A percentile compares a stretch with the other conserved stretches of the same genome.
phyloP scores from a whole-genome alignment of 768 basidiomycete species.

The Hericium alpestre region DNA sequence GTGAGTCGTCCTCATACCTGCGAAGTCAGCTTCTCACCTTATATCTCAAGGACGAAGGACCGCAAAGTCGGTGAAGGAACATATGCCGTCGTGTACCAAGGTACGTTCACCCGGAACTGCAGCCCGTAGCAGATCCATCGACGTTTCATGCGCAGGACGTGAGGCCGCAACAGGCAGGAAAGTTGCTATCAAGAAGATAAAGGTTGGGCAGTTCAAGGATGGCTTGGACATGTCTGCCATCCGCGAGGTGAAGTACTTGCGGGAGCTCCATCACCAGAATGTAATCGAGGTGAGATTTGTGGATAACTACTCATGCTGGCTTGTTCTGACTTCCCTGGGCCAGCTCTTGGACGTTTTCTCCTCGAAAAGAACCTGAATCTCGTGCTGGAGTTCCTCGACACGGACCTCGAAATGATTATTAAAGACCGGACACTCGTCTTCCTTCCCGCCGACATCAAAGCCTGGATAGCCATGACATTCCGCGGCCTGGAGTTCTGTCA shows the following conservation, averaged over 20 bases:
- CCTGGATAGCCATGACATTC: conserved; percentile 98
- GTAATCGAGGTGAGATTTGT: conserved; percentile 65
- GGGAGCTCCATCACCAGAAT: conserved; percentile 89
- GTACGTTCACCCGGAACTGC: conserved; percentile 26
- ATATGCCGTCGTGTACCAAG: conserved; percentile 93
- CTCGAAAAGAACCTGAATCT: conserved; percentile 92
- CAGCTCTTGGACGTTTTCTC: conserved; percentile 96
- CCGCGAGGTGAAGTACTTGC: conserved; percentile 93
- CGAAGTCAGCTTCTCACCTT: conserved; percentile 5
- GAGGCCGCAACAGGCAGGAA: conserved; percentile 67
- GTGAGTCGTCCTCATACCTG: conserved; percentile 23
- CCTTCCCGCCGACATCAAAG: conserved; percentile 91
- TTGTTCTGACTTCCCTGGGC: not conserved
- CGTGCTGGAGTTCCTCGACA: conserved; percentile 92
- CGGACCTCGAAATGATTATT: conserved; percentile 94
- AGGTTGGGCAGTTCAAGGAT: conserved; percentile 93
- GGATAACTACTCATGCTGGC: not conserved
- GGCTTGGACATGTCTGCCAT: conserved; percentile 98
- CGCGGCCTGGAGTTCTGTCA: conserved; percentile 98
- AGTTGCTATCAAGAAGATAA: conserved; percentile 97
- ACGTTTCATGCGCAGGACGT: conserved; percentile 37
- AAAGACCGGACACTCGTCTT: conserved; percentile 89
- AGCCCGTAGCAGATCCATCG: conserved; percentile 4
- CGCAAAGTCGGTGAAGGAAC: conserved; percentile 85
- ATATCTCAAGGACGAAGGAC: conserved; percentile 55